A percentile compares a stretch with the other conserved stretches of the same genome.
Evolutionary conservation across 2,329 filamentous ascomycete species (phyloP).

Genomic region (Xylaria multiplex): DNA sequence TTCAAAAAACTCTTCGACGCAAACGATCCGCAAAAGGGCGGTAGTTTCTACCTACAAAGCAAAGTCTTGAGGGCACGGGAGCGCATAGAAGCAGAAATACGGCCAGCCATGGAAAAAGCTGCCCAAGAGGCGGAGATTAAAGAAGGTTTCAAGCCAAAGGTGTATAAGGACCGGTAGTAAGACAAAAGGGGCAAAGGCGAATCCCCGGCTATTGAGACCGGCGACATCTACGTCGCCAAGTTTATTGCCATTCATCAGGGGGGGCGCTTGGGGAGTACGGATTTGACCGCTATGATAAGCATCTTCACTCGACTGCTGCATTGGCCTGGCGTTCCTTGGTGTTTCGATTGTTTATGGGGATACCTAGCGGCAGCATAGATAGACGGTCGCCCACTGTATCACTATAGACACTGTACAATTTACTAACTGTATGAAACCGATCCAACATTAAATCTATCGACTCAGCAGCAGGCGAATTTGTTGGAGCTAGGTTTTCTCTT

Average conservation of each 20-base stretch:
- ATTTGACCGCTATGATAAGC: conserved; percentile 51
- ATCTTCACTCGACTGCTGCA: conserved; percentile 66
- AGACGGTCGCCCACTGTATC: conserved; percentile 38
- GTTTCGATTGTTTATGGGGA: conserved; percentile 36
- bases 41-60: conserved; percentile 98
- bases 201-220: conserved; percentile 15
- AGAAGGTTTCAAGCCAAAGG: conserved; percentile 92
- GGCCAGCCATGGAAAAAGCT: conserved; percentile 74
- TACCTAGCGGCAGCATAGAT: conserved; percentile 32
- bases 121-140: conserved; percentile 80
- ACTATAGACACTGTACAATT: conserved; percentile 44
- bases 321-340: conserved; percentile 60
- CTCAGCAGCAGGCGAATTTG: background rate
- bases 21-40: conserved; percentile 95
- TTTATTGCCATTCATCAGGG: conserved; percentile 14
- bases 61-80: conserved; percentile 93
- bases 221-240: conserved; percentile 14
- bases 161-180: conserved; percentile 83
- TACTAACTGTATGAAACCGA: conserved; percentile 25
- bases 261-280: conserved; percentile 18
- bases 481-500: background rate
- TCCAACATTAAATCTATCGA: background rate
- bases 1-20: conserved; percentile 96
- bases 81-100: conserved; percentile 87
- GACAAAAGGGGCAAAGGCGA: conserved; percentile 2